Percentiles rank a stretch among this genome's conserved stretches.
phyloP scores from a whole-genome alignment of 768 basidiomycete species.

The Agrocybe chaxingu region DNA sequence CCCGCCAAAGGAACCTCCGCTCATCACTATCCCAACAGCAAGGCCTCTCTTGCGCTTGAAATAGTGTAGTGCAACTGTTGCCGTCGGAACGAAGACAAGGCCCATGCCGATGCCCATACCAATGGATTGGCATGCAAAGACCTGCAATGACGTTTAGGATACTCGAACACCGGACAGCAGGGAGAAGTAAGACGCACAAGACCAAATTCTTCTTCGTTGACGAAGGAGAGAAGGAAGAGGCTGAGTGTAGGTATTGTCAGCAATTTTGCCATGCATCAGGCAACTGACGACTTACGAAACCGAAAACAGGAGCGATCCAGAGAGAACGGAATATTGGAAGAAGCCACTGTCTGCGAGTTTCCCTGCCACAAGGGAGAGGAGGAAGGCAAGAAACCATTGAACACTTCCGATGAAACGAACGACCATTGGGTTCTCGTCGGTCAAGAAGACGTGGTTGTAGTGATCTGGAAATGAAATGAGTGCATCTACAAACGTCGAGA shows the following conservation, averaged over 20 bases:
- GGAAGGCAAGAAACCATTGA: constrained; percentile 42
- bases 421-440: constrained; percentile 33
- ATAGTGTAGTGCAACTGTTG: constrained; percentile 40
- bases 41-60: constrained; percentile 39
- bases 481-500: constrained; percentile 11
- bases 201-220: constrained; percentile 39
- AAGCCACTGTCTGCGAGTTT: constrained; percentile 45
- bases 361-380: constrained; percentile 37
- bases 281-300: constrained; percentile 18
- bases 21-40: constrained; percentile 34
- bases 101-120: constrained; percentile 52
- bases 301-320: constrained; percentile 22
- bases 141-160: background rate
- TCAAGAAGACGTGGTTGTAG: constrained; percentile 36
- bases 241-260: constrained; percentile 17
- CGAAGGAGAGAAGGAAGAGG: constrained; percentile 41
- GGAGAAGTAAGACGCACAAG: constrained; percentile 23
- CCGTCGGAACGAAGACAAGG: constrained; percentile 47
- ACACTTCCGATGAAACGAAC: constrained; percentile 49
- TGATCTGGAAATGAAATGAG: constrained; percentile 32
- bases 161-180: too few relatives aligned
- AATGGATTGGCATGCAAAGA: constrained; percentile 52
- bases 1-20: constrained; percentile 41
- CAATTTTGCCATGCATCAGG: background rate
- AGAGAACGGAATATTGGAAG: constrained; percentile 28